Conservation (phyloP, 1,284 basidiomycete genomes). For the Rhodotorula sp. region DNA sequence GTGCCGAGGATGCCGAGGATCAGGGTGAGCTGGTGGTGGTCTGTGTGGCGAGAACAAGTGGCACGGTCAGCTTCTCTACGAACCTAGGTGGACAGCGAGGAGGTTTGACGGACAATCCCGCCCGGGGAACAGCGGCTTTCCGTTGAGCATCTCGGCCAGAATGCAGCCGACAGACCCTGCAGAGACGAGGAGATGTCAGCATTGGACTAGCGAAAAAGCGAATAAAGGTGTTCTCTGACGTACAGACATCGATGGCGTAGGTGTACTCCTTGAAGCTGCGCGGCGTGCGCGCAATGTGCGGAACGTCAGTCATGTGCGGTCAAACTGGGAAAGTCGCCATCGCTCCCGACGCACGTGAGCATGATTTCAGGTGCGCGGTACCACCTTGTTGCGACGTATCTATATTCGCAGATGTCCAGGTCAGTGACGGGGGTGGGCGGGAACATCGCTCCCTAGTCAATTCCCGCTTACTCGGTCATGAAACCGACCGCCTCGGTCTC, state of each 20-base stretch:
- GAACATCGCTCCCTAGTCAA: no score
- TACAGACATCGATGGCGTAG: conserved; percentile 77
- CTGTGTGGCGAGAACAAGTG: conserved; percentile 16
- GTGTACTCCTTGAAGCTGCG: conserved; percentile 82
- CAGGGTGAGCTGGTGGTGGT: conserved; percentile 57
- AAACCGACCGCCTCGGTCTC: conserved; percentile 45
- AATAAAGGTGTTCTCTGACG: background rate
- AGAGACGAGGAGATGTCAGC: background rate
- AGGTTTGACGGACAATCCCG: conserved; percentile 70
- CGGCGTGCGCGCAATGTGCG: background rate
- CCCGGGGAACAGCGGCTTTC: conserved; percentile 86
- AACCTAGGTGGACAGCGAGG: no score
- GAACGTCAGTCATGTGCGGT: background rate
- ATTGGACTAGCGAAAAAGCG: no score
- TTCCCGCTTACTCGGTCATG: conserved; percentile 44
- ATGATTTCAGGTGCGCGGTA: conserved; percentile 94
- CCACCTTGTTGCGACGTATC: conserved; percentile 62
- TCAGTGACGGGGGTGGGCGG: no score
- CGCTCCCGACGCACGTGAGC: conserved; percentile 65
- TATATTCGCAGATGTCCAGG: background rate
- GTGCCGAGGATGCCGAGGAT: conserved; percentile 62
- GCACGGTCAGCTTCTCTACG: no score
- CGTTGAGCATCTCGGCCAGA: conserved; percentile 92
- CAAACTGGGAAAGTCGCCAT: conserved; percentile 23
- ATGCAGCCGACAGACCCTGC: conserved; percentile 92